These are phyloP conservation scores for Schizophyllum amplum DNA, from an alignment of 1,284 basidiomycete genomes.

Conservation along the genomic window DNA sequence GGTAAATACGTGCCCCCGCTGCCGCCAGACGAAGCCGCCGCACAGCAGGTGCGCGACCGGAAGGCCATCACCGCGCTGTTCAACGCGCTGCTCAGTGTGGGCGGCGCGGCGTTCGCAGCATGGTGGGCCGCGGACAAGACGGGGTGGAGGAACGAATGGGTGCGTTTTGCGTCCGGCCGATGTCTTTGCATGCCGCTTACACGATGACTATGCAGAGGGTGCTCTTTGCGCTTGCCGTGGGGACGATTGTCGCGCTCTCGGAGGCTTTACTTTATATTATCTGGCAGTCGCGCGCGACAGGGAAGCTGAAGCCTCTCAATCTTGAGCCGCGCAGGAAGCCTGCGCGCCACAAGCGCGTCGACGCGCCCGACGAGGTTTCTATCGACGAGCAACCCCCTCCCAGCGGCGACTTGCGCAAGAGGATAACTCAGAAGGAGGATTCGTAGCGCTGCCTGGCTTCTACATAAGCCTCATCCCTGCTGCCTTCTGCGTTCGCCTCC, in stretches of 20 bases:
- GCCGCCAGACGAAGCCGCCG: slow-evolving; percentile 34
- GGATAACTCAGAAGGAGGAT: background rate
- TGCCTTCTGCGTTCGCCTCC: too few relatives aligned
- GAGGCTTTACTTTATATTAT: slow-evolving; percentile 65
- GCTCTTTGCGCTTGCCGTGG: slow-evolving; percentile 50
- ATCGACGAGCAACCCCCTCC: slow-evolving; percentile 16
- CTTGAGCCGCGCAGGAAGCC: slow-evolving; percentile 14
- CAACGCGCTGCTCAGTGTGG: slow-evolving; percentile 63
- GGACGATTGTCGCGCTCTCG: slow-evolving; percentile 54
- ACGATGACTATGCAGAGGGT: slow-evolving; percentile 40
- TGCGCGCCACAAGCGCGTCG: slow-evolving; percentile 11
- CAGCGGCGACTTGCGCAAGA: background rate
- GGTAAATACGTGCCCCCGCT: slow-evolving; percentile 37
- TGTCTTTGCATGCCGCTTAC: too few relatives aligned
- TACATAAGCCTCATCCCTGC: too few relatives aligned
- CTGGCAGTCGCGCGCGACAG: slow-evolving; percentile 39
- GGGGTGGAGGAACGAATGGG: slow-evolving; percentile 66
- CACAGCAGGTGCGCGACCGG: slow-evolving; percentile 42
- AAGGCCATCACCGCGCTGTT: slow-evolving; percentile 60
- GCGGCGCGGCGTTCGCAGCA: slow-evolving; percentile 54
- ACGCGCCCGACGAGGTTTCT: slow-evolving; percentile 27
- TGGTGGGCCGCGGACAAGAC: slow-evolving; percentile 64
- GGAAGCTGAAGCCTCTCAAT: slow-evolving; percentile 21
- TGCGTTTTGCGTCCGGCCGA: too few relatives aligned
- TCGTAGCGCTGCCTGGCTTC: background rate